Conservation (phyloP, 306 rosid species). For the Herpetospermum pedunculosum region DNA sequence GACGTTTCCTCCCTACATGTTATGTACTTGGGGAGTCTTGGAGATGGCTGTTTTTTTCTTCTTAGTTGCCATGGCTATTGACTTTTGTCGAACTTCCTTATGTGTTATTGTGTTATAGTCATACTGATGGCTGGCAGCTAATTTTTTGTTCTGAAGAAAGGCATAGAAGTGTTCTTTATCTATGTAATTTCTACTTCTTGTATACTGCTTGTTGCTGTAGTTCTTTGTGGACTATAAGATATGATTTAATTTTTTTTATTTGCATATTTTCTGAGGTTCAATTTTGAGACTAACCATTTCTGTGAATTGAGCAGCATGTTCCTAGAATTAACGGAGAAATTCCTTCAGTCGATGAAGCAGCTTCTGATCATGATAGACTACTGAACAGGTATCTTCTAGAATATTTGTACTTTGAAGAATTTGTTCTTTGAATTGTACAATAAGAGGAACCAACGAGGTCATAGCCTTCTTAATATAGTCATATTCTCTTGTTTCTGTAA, state of each 20-base stretch:
- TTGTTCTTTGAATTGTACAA: neutral
- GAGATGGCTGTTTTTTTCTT: neutral
- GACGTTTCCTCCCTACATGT: neutral
- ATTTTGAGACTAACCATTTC: neutral
- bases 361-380: constrained; percentile 89
- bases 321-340: constrained; percentile 87
- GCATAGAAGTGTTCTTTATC: neutral
- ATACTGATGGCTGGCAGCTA: neutral
- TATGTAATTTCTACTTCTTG: neutral
- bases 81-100: neutral
- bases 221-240: neutral
- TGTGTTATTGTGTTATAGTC: neutral
- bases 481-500: neutral
- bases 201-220: constrained; percentile 1
- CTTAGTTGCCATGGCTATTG: neutral
- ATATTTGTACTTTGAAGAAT: neutral
- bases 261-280: constrained; percentile 2
- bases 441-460: neutral
- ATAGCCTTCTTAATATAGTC: neutral
- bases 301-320: constrained; percentile 49
- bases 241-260: neutral
- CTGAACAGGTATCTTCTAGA: constrained; percentile 47
- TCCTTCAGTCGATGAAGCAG: constrained; percentile 81
- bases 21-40: neutral
- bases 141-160: neutral